Conservation (phyloP, 164 flowering plant species). For the Stephania japonica region DNA sequence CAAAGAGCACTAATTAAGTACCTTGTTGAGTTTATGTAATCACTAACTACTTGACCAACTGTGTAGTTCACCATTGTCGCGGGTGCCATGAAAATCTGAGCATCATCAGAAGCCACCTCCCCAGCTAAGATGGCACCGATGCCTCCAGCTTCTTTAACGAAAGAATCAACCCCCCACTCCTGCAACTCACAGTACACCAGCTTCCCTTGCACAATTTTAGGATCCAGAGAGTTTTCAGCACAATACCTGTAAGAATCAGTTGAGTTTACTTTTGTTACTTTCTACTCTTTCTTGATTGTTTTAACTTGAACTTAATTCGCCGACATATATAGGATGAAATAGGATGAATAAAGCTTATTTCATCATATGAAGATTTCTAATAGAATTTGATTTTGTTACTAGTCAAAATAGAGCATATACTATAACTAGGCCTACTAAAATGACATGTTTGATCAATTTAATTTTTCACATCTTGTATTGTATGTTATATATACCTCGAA, state of each 20-base stretch:
- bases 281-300: neutral
- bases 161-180: constrained; percentile 44
- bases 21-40: constrained; percentile 55
- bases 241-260: constrained; percentile 30
- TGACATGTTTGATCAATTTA: too few species aligned
- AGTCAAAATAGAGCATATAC: too few species aligned
- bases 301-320: too few species aligned
- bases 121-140: constrained; percentile 47
- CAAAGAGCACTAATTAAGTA: constrained; percentile 9
- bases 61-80: constrained; percentile 41
- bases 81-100: constrained; percentile 58
- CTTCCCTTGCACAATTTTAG: constrained; percentile 58
- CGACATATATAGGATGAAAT: too few species aligned
- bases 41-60: constrained; percentile 23
- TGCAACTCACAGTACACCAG: constrained; percentile 41
- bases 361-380: too few species aligned
- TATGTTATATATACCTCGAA: neutral
- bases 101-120: constrained; percentile 33
- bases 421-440: too few species aligned
- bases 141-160: constrained; percentile 51
- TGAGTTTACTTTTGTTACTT: constrained; percentile 22
- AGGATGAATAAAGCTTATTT: too few species aligned
- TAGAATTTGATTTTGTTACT: too few species aligned
- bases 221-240: constrained; percentile 40
- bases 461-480: constrained; percentile 1